Evolutionary conservation across 768 basidiomycete species (phyloP).

Genomic region (Suillus discolor): DNA sequence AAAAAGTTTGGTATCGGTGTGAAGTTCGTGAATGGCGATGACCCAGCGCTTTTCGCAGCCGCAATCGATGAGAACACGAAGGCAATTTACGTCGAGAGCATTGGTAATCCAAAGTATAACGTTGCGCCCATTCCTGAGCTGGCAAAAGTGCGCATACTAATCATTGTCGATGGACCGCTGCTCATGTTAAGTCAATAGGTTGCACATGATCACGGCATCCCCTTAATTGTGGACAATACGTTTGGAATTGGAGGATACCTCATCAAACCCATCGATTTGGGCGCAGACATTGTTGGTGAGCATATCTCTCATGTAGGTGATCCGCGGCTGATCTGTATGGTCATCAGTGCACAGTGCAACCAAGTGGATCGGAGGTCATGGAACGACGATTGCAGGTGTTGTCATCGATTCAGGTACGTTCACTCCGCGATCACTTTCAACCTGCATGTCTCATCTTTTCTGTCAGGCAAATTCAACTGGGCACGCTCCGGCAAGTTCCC

Average conservation of each 20-base stretch:
- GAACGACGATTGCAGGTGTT: constrained; percentile 70
- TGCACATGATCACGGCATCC: constrained; percentile 61
- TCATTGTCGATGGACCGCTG: not conserved
- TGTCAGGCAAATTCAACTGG: constrained; percentile 60
- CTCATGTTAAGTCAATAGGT: constrained; percentile 35
- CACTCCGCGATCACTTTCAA: constrained; percentile 5
- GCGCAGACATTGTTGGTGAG: constrained; percentile 56
- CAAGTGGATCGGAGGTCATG: constrained; percentile 70
- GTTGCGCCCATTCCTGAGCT: constrained; percentile 56
- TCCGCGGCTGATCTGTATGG: not conserved
- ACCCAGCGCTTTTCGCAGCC: constrained; percentile 47
- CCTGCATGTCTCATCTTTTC: constrained; percentile 5
- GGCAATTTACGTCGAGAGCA: constrained; percentile 58
- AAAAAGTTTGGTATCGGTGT: constrained; percentile 55
- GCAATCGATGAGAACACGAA: constrained; percentile 66
- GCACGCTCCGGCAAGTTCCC: constrained; percentile 54
- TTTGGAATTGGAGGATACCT: constrained; percentile 65
- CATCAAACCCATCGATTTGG: constrained; percentile 53
- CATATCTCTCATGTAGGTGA: not conserved
- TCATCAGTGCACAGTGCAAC: constrained; percentile 54
- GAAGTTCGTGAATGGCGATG: constrained; percentile 53
- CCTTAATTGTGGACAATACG: constrained; percentile 67
- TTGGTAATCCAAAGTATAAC: constrained; percentile 63
- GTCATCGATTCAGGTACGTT: constrained; percentile 56
- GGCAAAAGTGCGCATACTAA: constrained; percentile 42